These are phyloP conservation scores for Phyllachora maydis DNA, from an alignment of 2,329 filamentous ascomycete species.

Conservation along the genomic window DNA sequence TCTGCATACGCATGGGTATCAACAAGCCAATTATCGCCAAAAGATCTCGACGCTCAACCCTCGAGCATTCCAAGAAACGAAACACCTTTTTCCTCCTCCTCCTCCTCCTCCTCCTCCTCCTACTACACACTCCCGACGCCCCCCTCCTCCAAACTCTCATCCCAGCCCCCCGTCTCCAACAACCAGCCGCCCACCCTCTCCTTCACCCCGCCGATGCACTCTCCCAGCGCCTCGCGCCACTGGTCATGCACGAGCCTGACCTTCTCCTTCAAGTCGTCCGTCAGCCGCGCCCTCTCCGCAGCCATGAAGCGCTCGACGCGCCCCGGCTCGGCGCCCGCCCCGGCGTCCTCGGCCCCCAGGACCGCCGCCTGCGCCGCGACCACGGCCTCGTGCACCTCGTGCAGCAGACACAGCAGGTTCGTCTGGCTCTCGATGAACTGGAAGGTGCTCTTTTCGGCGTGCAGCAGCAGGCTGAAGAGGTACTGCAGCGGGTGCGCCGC, in stretches of 20 bases:
- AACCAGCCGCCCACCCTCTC: constrained; percentile 55
- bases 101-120: too few relatives aligned
- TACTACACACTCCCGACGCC: too few relatives aligned
- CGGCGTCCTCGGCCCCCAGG: constrained; percentile 40
- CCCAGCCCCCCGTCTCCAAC: constrained; percentile 67
- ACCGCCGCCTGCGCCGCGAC: constrained; percentile 39
- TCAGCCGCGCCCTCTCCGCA: constrained; percentile 52
- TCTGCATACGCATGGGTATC: too few relatives aligned
- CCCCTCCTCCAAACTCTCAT: constrained; percentile 47
- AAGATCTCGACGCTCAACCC: too few relatives aligned
- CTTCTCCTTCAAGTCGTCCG: constrained; percentile 80
- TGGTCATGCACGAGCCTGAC: constrained; percentile 79
- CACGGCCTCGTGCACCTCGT: constrained; percentile 71
- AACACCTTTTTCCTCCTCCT: too few relatives aligned
- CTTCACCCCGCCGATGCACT: constrained; percentile 52
- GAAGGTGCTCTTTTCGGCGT: constrained; percentile 82
- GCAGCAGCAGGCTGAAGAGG: constrained; percentile 63
- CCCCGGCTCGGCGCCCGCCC: constrained; percentile 9
- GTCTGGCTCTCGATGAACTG: constrained; percentile 94
- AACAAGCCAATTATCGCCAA: too few relatives aligned
- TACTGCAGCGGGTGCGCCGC: constrained; percentile 72
- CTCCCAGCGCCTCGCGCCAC: constrained; percentile 75
- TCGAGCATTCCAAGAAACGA: too few relatives aligned
- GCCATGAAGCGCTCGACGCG: constrained; percentile 32
- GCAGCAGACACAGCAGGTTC: constrained; percentile 73